Base-by-base conservation (phyloP, 2,329 filamentous ascomycete genomes). In the Rhynchosporium agropyri region DNA sequence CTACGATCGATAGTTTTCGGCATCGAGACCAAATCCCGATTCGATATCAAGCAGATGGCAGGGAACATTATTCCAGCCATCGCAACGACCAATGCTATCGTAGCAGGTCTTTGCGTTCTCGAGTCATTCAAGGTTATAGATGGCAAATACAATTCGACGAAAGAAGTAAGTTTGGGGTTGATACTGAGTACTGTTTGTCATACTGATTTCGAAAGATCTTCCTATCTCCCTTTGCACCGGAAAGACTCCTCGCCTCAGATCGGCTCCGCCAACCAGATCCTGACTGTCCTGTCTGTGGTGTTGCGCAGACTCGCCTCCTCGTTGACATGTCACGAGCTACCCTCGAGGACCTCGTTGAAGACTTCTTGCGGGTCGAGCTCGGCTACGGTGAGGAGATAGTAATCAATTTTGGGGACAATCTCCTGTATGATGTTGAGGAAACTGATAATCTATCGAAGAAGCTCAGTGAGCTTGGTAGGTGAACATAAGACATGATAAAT, bases 1-100 rank as follows among this genome's bases (percentile, higher is more conserved):
- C 84, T 99, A 29, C 86, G 95, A 50, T 95, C 94, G 0, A 81
- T 85, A 29, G 83, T 96, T n/a, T 99, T 99, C 73, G 89, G 88
- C 61, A 97, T 99, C 63, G 90, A 94, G 60, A 79, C 81, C 4
- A 94, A 92, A 75, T 96, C 92, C 28, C 92, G 96, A 63, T 99
- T 98, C 73, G 93, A 98, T 74, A 93, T 95, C 72, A 99, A 99
- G 79, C 90, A 99, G 77, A 99, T 98, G 94, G 95, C 95, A 3
- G 95, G 95, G 60, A 99, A 99, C 75, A 99, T 99, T 71, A 99
- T 99, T 65, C 95, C 95, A 1, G 95, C 95, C 1, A 99, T 99
- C 74, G 95, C 95, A 4, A 99, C 95, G 0, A 98, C 95, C 0
- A 99, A 99, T 75, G 95, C 95, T 15, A 96, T 98, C 75, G 94